phyloP scores from a whole-genome alignment of 768 basidiomycete genomes.

The Steccherinum ochraceum region DNA sequence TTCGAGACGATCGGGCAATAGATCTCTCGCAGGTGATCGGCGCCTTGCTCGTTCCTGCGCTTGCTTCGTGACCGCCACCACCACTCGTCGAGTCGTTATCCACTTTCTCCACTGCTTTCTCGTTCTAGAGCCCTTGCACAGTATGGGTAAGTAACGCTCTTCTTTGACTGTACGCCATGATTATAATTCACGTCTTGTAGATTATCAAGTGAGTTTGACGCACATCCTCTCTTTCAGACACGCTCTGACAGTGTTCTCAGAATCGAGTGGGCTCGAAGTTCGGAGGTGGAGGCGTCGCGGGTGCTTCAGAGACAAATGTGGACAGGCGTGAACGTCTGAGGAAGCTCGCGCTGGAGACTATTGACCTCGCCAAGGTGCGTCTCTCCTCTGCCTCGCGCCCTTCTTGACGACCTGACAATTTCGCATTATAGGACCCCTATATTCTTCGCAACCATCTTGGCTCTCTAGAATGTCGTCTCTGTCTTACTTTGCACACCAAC shows the following conservation, averaged over 20 bases:
- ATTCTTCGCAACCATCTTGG: slow-evolving; percentile 98
- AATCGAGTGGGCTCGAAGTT: slow-evolving; percentile 96
- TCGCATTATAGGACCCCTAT: slow-evolving; percentile 74
- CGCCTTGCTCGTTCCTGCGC: not conserved
- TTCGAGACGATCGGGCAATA: not conserved
- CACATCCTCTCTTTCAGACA: not conserved
- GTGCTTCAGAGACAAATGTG: slow-evolving; percentile 91
- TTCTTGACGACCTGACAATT: not conserved
- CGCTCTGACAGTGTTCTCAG: slow-evolving; percentile 31
- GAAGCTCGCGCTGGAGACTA: slow-evolving; percentile 94
- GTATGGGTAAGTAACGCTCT: slow-evolving; percentile 24
- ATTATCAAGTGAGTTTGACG: slow-evolving; percentile 53
- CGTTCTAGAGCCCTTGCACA: not conserved
- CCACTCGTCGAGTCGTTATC: not conserved
- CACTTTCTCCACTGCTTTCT: not conserved
- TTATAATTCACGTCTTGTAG: slow-evolving; percentile 28
- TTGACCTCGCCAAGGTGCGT: slow-evolving; percentile 91
- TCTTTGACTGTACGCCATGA: not conserved
- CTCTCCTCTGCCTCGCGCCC: not conserved
- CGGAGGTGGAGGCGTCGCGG: slow-evolving; percentile 93
- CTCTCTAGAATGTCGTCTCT: slow-evolving; percentile 96
- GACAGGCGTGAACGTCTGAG: slow-evolving; percentile 91
- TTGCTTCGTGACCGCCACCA: not conserved
- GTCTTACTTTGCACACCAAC: slow-evolving; percentile 97
- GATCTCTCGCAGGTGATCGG: not conserved